These are phyloP conservation scores for Amorphotheca resinae DNA, from an alignment of 495 filamentous ascomycete species.

Conservation along the genomic window DNA sequence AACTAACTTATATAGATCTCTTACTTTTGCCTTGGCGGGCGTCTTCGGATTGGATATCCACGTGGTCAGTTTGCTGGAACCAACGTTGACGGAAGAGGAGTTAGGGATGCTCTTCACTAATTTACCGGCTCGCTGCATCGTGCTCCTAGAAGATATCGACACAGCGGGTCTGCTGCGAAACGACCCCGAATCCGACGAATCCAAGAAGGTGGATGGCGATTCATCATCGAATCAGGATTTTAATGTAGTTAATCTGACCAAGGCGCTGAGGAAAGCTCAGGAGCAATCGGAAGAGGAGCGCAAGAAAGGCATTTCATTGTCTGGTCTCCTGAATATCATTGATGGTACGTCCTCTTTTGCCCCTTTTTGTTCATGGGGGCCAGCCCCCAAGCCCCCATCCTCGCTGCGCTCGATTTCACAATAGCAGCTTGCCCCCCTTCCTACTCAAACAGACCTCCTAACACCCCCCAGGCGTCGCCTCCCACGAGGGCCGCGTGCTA, in stretches of 20 bases:
- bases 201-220: constrained; percentile 2
- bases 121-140: constrained; percentile 50
- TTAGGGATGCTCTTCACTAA: constrained; percentile 53
- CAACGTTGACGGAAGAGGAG: constrained; percentile 55
- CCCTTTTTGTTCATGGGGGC: too few relatives aligned
- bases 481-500: constrained; percentile 67
- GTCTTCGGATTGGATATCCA: constrained; percentile 59
- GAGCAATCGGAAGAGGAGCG: constrained; percentile 26
- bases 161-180: constrained; percentile 47
- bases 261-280: constrained; percentile 16
- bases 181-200: constrained; percentile 21
- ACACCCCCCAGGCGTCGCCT: constrained; percentile 38
- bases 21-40: constrained; percentile 55
- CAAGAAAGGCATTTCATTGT: constrained; percentile 46
- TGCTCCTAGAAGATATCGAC: constrained; percentile 63
- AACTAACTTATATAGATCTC: too few relatives aligned
- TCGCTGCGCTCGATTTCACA: too few relatives aligned
- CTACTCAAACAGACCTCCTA: constrained; percentile 1
- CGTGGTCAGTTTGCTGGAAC: constrained; percentile 49
- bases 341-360: constrained; percentile 38
- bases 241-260: constrained; percentile 12
- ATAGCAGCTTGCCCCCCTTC: too few relatives aligned
- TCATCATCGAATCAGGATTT: neutral
- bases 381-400: too few relatives aligned
- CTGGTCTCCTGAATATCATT: constrained; percentile 70